Base-by-base conservation (phyloP, 441 rosid species). In the Dalechampia spathulata region DNA sequence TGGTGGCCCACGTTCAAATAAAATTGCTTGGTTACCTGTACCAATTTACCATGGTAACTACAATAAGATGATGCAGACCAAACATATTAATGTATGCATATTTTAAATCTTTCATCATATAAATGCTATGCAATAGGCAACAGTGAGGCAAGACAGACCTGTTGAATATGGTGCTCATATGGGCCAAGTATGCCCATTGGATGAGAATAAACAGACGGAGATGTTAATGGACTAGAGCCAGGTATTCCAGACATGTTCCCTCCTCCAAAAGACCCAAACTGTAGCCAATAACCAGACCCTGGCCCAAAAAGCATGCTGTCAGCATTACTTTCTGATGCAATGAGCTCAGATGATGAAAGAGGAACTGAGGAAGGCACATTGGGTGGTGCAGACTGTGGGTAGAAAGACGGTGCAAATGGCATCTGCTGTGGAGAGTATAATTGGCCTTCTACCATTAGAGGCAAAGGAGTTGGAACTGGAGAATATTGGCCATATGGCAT, bases 121-220 rank as follows among this genome's bases (percentile, higher is more conserved):
- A 52, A 61, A 28, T 7, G 19, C 56, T 45, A 26, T 16, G 60
- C 42, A 7, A 38, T 21, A 10, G 27, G 2, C 3, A 54, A 55
- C 7, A 41, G 2, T 26, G 4, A 26, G 42, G 0, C 16, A 46
- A 37, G 55, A 63, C 57, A 6, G 56, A 83, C 94, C 94, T 83
- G 90, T 41, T 76, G 78, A 55, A 67, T 54, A 57, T 65, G 77
- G 30, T 79, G 90, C 64, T 86, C 90, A 30, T 83, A 81, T 22
- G 90, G 66, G 59, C 94, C 90, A 72, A 83, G 85, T 57, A 86
- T 86, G 65, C 90, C 90, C 81, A 78, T 68, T 17, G 81, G 75
- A 61, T 78, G 94, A 66, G 87, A 79, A 73, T 86, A 86, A 39
- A 72, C 69, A 20, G 75, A 48, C 57, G 79, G 63, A 3, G 87